phyloP scores from a whole-genome alignment of 148 eudicot species.

The Dysphania ambrosioides region DNA sequence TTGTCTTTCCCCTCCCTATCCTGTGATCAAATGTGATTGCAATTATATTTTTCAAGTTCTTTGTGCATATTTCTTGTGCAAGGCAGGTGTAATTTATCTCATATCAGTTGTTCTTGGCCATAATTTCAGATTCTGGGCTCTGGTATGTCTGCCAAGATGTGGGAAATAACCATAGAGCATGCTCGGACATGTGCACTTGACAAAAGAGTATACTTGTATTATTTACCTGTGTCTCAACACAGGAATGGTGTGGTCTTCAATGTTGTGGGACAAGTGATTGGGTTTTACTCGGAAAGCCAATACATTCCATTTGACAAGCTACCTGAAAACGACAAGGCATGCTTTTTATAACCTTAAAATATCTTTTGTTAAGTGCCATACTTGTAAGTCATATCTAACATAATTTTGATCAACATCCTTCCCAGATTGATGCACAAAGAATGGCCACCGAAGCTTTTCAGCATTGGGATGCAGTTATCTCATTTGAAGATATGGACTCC shows the following conservation, averaged over 20 bases:
- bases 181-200: slow-evolving; percentile 68
- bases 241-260: slow-evolving; percentile 70
- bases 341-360: slow-evolving; percentile 19
- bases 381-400: slow-evolving; percentile 13
- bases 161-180: slow-evolving; percentile 69
- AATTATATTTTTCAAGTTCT: not conserved
- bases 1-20: not conserved
- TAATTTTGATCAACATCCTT: not conserved
- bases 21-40: not conserved
- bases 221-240: slow-evolving; percentile 41
- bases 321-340: slow-evolving; percentile 72
- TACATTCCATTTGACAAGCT: slow-evolving; percentile 51
- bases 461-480: slow-evolving; percentile 59
- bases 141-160: slow-evolving; percentile 81
- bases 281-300: slow-evolving; percentile 56
- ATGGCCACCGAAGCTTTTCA: slow-evolving; percentile 59
- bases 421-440: slow-evolving; percentile 61
- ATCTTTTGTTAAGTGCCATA: not conserved
- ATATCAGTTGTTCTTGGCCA: not conserved
- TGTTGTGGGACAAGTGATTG: slow-evolving; percentile 69
- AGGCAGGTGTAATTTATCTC: slow-evolving; percentile 10
- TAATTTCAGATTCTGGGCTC: slow-evolving; percentile 62
- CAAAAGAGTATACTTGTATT: slow-evolving; percentile 46
- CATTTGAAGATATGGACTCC: slow-evolving; percentile 58
- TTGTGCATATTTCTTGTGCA: not conserved